Base-by-base conservation (phyloP, 306 rosid species). In the Delonix regia region DNA sequence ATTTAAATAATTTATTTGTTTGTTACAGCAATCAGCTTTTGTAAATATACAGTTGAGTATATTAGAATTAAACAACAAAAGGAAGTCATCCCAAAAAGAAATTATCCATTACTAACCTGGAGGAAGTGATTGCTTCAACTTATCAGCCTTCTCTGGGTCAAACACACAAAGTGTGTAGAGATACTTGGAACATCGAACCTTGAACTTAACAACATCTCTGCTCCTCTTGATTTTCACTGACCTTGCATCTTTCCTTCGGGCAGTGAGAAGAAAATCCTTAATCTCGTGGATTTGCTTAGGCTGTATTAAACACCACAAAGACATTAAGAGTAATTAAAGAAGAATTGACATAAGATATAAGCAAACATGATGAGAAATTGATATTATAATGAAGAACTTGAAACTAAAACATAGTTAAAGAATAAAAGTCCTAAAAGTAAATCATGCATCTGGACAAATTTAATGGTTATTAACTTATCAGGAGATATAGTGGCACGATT, bases 111-210 rank as follows among this genome's bases (percentile, higher is more conserved):
- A 47, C 71, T 18, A 74, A 93, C 98, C 98, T 48, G 98, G 98
- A 18, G 98, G 98, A 78, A 93, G 98, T 22, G 98, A 93, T 81
- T 93, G 98, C 92, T 91, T 93, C 95, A 93, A 87, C 88, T 93
- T 93, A 80, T 88, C 90, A 1, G 98, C 98, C 86, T 93, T 93
- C 87, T 93, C 96, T 0, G 84, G 27, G 73, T 93, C 98, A 38
- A 90, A 88, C 44, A 93, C 98, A 61, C 89, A 90, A 0, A 93
- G 96, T 1, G 98, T 91, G 91, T 93, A 91, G 0, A 93, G 97
- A 78, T 93, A 91, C 92, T 83, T 91, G 49, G 97, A 93, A 88
- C 98, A 93, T 4, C 98, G 93, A n/a, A 93, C 98, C 87, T 93
- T 93, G 75, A 93, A 93, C 95, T 93, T 93, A 22, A 93, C 98